phyloP scores from a whole-genome alignment of 2,329 filamentous ascomycete species.

The Elsinoe australis region DNA sequence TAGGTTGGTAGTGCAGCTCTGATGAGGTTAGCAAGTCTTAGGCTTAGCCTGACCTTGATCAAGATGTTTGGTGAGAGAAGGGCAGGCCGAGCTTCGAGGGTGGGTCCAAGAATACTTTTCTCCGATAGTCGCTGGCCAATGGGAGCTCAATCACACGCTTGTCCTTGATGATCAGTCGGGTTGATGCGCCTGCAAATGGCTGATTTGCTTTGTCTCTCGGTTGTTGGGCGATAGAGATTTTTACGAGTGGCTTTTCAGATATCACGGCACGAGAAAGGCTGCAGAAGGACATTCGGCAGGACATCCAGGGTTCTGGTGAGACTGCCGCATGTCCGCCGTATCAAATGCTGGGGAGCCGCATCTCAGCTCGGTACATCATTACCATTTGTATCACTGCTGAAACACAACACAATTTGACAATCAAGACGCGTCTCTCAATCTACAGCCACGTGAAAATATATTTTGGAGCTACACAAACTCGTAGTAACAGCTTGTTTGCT shows the following conservation, averaged over 20 bases:
- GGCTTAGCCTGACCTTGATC: no score
- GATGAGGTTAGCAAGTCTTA: neutral
- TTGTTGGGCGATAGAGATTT: neutral
- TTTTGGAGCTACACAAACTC: no score
- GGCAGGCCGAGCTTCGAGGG: neutral
- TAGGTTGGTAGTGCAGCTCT: neutral
- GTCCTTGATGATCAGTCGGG: neutral
- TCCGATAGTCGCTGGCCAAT: neutral
- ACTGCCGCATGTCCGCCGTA: constrained; percentile 2
- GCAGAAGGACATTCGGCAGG: neutral
- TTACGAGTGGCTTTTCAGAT: no score
- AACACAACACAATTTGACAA: constrained; percentile 5
- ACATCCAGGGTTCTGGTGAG: constrained; percentile 12
- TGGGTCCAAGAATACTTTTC: neutral
- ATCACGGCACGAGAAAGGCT: no score
- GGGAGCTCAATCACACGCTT: neutral
- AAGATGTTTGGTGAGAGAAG: no score
- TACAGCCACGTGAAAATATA: no score
- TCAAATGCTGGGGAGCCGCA: constrained; percentile 6
- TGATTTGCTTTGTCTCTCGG: no score
- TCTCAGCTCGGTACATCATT: neutral
- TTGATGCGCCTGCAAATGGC: no score
- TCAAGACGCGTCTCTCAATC: constrained; percentile 1
- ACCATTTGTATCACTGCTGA: neutral
- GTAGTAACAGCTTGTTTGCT: neutral